Evolutionary conservation across 495 filamentous ascomycete genomes (phyloP), one percentile per base, ranked within the genome.

Genomic region (Trichoderma parareesei): DNA sequence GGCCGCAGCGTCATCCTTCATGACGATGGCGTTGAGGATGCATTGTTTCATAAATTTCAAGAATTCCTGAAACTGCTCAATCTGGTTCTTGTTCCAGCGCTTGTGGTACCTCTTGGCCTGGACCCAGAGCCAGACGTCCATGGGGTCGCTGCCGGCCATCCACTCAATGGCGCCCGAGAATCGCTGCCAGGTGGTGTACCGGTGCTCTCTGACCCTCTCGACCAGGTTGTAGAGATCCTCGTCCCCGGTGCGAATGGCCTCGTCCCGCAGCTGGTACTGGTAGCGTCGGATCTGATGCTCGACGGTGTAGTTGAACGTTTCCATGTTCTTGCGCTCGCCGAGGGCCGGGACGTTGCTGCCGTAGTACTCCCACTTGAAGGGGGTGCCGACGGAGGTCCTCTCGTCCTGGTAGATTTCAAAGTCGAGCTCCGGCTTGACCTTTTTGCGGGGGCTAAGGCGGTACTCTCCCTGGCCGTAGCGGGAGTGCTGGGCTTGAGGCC

Each of bases 111-210:
- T 27, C 18, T 57, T 57, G 53, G 35, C 53, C 16, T 57, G 53
- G 53, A 57, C 53, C 53, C 53, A 57, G 7, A 57, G 53, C 53
- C 53, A 57, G 53, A 38, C 53, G 53, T 38, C 53, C 8, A 37
- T 10, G 27, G 27, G 53, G 27, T 57, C 27, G 53, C 27, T 2
- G 7, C 20, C 53, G 27, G 53, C n/a, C 18, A 35, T 18, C 8
- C 48, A 18, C 16, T 55, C 27, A 27, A 27, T 27, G 40, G 40
- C 40, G 40, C 40, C 11, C 40, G 11, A 41, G 40, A 41, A 7
- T 41, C 40, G 6, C 11, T 6, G 40, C 6, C 40, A 7, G 6
- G 40, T 41, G 6, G 6, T 41, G 40, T 41, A 11, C 27, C 40
- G 40, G 40, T 11, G 11, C 6, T 41, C 40, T 27, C 16, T 9